These are phyloP conservation scores for Pulveroboletus frians DNA, from an alignment of 768 basidiomycete species.

Conservation along the genomic window DNA sequence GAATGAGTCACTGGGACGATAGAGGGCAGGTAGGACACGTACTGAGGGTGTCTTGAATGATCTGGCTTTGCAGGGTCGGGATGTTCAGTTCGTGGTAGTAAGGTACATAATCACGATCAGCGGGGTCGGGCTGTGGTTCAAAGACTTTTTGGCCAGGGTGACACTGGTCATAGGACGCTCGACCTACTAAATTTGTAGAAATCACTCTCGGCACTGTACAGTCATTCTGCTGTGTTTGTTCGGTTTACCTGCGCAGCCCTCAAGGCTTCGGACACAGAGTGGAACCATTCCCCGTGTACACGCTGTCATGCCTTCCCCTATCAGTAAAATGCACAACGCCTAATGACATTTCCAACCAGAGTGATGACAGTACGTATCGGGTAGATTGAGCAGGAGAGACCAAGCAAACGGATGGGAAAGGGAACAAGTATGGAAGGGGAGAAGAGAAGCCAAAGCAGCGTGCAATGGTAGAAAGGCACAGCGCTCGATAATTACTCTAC, in stretches of 20 bases:
- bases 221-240: no score
- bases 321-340: background rate
- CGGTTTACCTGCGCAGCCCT: no score
- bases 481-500: slow-evolving; percentile 7
- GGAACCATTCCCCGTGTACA: no score
- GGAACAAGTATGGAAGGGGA: background rate
- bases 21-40: background rate
- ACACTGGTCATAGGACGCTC: no score
- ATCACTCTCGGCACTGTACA: background rate
- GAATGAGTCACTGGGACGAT: no score
- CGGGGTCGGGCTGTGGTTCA: background rate
- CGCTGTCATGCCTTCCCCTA: no score
- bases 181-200: background rate
- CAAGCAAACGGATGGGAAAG: slow-evolving; percentile 2
- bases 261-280: no score
- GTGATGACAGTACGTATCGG: slow-evolving; percentile 18
- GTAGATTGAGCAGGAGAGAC: slow-evolving; percentile 24
- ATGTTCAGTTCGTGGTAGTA: background rate
- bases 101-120: background rate
- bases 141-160: no score
- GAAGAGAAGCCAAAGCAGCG: background rate
- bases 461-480: slow-evolving; percentile 1
- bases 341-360: slow-evolving; percentile 14
- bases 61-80: background rate
- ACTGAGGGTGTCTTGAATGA: background rate